A percentile compares a stretch with the other conserved stretches of the same genome.
Evolutionary conservation across 352 stramenopile genomes (phyloP).

Genomic region (Phytophthora multivora): DNA sequence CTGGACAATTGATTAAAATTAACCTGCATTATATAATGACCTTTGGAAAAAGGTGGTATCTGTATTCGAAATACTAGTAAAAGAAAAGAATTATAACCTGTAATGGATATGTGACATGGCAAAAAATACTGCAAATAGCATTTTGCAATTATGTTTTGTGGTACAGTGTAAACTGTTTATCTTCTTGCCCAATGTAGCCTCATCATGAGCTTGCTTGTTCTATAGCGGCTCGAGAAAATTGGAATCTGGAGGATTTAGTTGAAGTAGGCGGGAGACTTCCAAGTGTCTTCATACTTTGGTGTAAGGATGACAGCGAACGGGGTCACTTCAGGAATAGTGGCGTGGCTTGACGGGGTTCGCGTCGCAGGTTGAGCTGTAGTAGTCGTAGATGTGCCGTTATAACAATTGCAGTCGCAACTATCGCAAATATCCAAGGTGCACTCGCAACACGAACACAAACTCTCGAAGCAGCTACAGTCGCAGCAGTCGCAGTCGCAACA

Average conservation of each 20-base stretch:
- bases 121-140: too few species aligned
- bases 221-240: too few species aligned
- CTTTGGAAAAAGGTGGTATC: background rate
- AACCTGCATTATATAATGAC: background rate
- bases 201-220: too few species aligned
- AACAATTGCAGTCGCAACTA: background rate
- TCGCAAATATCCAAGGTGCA: background rate
- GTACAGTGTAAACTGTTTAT: too few species aligned
- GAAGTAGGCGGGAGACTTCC: slow-evolving; percentile 5
- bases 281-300: background rate
- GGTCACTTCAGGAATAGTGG: slow-evolving; percentile 4
- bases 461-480: slow-evolving; percentile 1
- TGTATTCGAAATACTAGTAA: background rate
- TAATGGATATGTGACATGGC: too few species aligned
- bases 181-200: too few species aligned
- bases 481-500: slow-evolving; percentile 8
- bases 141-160: too few species aligned
- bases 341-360: background rate
- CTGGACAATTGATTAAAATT: slow-evolving; percentile 8
- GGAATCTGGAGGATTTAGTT: background rate
- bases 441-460: background rate
- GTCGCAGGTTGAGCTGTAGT: background rate
- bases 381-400: background rate
- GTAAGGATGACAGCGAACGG: slow-evolving; percentile 12
- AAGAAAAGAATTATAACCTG: background rate